Percentiles rank a stretch among this genome's conserved stretches.
These are phyloP conservation scores for Noccaea caerulescens DNA, from an alignment of 345 rosid species.

Conservation along the genomic window DNA sequence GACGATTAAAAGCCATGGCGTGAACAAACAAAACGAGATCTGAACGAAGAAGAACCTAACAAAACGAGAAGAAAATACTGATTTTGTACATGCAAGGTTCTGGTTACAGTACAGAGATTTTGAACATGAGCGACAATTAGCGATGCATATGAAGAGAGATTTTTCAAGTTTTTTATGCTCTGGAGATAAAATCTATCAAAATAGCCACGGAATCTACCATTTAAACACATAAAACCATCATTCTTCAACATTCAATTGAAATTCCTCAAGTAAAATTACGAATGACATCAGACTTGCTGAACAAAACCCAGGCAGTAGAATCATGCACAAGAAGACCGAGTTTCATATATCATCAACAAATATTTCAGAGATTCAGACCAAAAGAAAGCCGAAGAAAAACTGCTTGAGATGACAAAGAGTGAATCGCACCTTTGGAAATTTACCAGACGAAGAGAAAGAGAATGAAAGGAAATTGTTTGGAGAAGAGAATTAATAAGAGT, in stretches of 20 bases:
- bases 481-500: slow-evolving; percentile 9
- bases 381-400: neutral
- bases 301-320: slow-evolving; percentile 12
- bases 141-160: neutral
- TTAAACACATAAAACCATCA: neutral
- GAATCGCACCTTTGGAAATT: slow-evolving; percentile 27
- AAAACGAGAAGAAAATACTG: slow-evolving; percentile 12
- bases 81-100: slow-evolving; percentile 10
- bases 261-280: neutral
- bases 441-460: slow-evolving; percentile 21
- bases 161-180: slow-evolving; percentile 1
- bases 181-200: neutral
- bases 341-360: neutral
- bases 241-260: neutral
- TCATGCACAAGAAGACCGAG: slow-evolving; percentile 15
- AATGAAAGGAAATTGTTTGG: neutral
- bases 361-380: neutral
- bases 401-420: slow-evolving; percentile 3
- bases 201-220: neutral
- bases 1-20: neutral
- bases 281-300: slow-evolving; percentile 3
- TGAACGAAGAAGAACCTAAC: slow-evolving; percentile 18
- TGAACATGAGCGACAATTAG: slow-evolving; percentile 1
- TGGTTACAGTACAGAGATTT: neutral
- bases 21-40: slow-evolving; percentile 7